Evolutionary conservation across 192 early-diverging fungal species (phyloP).

Genomic region (Umbelopsis sp.): DNA sequence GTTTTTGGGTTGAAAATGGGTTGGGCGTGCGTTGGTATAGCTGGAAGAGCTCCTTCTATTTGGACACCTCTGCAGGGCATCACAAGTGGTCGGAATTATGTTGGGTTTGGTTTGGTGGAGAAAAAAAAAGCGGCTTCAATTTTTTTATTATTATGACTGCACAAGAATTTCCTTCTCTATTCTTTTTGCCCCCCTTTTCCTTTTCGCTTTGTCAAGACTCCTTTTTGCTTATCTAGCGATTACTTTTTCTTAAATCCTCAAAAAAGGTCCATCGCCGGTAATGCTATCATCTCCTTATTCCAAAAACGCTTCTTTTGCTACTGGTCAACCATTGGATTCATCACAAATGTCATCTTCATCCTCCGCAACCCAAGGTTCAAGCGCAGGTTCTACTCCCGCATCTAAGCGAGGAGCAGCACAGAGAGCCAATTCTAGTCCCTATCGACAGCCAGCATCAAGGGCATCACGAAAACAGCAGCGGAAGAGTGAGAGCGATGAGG

Average conservation of each 20-base stretch:
- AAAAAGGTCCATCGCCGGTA: slow-evolving; percentile 1
- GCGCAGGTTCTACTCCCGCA: not conserved
- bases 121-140: not conserved
- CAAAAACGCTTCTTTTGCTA: slow-evolving; percentile 13
- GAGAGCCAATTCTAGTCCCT: slow-evolving; percentile 8
- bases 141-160: not conserved
- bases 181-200: not conserved
- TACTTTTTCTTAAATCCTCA: not conserved
- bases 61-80: too few species aligned
- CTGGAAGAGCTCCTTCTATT: too few species aligned
- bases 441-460: slow-evolving; percentile 1
- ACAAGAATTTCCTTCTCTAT: not conserved
- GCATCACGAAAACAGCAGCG: slow-evolving; percentile 5
- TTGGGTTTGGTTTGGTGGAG: too few species aligned
- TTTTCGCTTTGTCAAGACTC: not conserved
- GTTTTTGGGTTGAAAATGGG: too few species aligned
- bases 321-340: slow-evolving; percentile 16
- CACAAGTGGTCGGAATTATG: too few species aligned
- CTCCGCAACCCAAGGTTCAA: slow-evolving; percentile 1
- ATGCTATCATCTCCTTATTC: slow-evolving; percentile 20
- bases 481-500: slow-evolving; percentile 13
- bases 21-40: too few species aligned
- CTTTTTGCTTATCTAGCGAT: not conserved
- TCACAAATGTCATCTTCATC: slow-evolving; percentile 11
- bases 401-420: not conserved